Percentiles rank a stretch among this genome's conserved stretches.
phyloP scores from a whole-genome alignment of 164 flowering plant genomes.

The Dillenia turbinata region DNA sequence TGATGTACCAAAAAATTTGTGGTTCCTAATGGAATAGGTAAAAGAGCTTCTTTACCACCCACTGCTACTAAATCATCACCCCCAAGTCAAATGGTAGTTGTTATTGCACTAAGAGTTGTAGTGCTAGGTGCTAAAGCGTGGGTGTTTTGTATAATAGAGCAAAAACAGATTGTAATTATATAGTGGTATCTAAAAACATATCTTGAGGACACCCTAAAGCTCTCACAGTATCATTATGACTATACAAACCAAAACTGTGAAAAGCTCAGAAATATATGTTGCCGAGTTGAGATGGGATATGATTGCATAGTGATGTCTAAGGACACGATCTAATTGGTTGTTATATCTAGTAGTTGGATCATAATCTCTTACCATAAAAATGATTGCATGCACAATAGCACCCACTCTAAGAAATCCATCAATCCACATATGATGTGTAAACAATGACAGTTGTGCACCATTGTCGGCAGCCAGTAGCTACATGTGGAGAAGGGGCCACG shows the following conservation, averaged over 20 bases:
- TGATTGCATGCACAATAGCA: conserved; percentile 6
- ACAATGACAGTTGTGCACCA: conserved; percentile 13
- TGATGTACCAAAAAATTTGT: neutral
- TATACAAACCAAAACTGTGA: too few relatives aligned
- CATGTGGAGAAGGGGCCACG: conserved; percentile 19
- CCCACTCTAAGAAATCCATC: conserved; percentile 9
- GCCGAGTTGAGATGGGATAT: conserved; percentile 11
- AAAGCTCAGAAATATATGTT: neutral
- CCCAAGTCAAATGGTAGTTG: too few relatives aligned
- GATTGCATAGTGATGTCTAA: conserved; percentile 3
- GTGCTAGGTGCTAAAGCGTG: too few relatives aligned
- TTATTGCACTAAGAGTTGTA: too few relatives aligned
- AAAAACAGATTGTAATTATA: too few relatives aligned
- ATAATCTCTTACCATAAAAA: conserved; percentile 17
- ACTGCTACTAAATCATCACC: too few relatives aligned
- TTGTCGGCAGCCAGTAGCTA: conserved; percentile 10
- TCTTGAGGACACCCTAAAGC: too few relatives aligned
- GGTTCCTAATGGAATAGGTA: neutral
- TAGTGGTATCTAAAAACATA: too few relatives aligned
- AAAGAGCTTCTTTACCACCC: too few relatives aligned
- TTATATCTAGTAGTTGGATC: conserved; percentile 16
- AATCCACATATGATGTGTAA: conserved; percentile 13
- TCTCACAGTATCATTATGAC: too few relatives aligned
- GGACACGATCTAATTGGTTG: conserved; percentile 10
- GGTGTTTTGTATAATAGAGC: too few relatives aligned